phyloP scores from a whole-genome alignment of 768 basidiomycete species.

The Serendipita sp. region DNA sequence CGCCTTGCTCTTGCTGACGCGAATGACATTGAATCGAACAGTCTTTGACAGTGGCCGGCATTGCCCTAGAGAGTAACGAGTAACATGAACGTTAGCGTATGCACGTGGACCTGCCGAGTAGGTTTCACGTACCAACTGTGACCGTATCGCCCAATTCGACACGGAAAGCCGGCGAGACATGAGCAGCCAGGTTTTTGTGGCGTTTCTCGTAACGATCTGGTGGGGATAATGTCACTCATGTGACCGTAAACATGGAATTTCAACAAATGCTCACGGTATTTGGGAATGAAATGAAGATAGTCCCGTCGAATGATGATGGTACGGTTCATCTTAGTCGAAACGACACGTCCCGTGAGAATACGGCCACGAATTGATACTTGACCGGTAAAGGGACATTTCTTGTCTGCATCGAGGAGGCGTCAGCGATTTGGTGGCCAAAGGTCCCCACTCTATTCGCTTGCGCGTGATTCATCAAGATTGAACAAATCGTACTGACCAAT shows the following conservation, averaged over 20 bases:
- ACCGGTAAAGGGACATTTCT: conserved; percentile 99
- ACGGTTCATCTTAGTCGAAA: conserved; percentile 99
- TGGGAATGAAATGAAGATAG: conserved; percentile 93
- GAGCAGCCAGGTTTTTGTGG: conserved; percentile 96
- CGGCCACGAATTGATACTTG: conserved; percentile 96
- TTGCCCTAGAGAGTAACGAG: conserved; percentile 45
- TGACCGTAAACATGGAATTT: neutral
- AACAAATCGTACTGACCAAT: conserved; percentile 54
- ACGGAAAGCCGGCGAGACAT: conserved; percentile 98
- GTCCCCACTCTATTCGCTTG: neutral
- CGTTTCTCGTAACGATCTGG: conserved; percentile 95
- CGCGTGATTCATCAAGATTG: neutral
- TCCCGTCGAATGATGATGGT: conserved; percentile 93
- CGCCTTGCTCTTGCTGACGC: conserved; percentile 89
- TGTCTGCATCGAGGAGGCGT: conserved; percentile 40
- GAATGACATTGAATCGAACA: conserved; percentile 96
- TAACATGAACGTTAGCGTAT: neutral
- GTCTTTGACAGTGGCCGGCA: conserved; percentile 99
- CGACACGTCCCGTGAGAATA: conserved; percentile 92
- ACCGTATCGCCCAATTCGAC: conserved; percentile 87
- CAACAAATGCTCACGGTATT: conserved; percentile 64
- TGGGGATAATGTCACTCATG: neutral
- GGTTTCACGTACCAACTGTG: conserved; percentile 39
- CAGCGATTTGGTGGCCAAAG: neutral
- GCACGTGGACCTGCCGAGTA: neutral